Evolutionary conservation across 139 green algal genomes (phyloP).

Genomic region (Closterium sp.): DNA sequence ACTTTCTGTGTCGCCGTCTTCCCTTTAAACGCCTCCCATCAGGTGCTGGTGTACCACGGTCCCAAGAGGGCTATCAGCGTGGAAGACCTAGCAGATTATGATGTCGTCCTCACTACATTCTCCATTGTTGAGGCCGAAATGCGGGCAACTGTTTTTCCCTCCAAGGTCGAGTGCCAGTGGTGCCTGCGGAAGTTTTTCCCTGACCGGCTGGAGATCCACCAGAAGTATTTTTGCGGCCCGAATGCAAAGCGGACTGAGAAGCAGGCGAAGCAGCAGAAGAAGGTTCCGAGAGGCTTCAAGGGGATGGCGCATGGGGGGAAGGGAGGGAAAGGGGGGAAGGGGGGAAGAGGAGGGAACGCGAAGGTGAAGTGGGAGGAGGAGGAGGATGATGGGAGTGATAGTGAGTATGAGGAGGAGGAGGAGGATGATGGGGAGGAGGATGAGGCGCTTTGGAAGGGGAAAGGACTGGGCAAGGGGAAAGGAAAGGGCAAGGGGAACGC

Average conservation of each 20-base stretch:
- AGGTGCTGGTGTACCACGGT: conserved; percentile 82
- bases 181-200: conserved; percentile 80
- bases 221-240: conserved; percentile 90
- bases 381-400: not conserved
- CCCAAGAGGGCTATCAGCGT: conserved; percentile 32
- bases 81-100: conserved; percentile 61
- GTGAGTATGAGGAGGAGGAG: conserved; percentile 2
- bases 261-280: conserved; percentile 80
- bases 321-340: not conserved
- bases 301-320: not conserved
- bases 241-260: conserved; percentile 74
- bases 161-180: conserved; percentile 72
- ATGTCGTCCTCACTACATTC: conserved; percentile 92
- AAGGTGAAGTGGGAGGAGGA: conserved; percentile 16
- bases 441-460: not conserved
- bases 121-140: conserved; percentile 83
- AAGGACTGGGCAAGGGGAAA: not conserved
- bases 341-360: not conserved
- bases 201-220: conserved; percentile 60
- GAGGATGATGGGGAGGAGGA: not conserved
- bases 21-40: not conserved
- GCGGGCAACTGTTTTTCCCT: conserved; percentile 63
- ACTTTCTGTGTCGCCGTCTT: not conserved
- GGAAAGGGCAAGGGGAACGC: not conserved
- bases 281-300: conserved; percentile 44